Evolutionary conservation across 768 basidiomycete genomes (phyloP).

Genomic region (Lactifluus volemus): DNA sequence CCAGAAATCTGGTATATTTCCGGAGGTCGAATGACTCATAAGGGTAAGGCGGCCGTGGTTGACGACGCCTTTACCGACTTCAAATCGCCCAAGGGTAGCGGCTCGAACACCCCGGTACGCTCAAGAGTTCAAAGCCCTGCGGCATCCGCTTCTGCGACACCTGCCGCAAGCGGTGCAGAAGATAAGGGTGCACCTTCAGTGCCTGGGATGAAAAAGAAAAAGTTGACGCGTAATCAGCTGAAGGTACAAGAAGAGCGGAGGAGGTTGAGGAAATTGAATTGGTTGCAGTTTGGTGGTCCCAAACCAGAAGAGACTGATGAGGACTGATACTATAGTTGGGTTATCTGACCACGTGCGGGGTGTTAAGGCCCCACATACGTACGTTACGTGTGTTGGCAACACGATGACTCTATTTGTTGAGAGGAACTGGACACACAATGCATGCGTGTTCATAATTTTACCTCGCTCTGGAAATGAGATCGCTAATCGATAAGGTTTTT

Average conservation of each 20-base stretch:
- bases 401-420: constrained; percentile 1
- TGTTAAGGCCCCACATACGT: neutral
- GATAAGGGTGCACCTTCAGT: constrained; percentile 36
- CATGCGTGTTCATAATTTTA: constrained; percentile 5
- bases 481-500: constrained; percentile 15
- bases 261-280: constrained; percentile 67
- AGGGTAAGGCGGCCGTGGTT: constrained; percentile 79
- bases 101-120: constrained; percentile 57
- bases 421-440: neutral
- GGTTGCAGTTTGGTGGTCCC: constrained; percentile 76
- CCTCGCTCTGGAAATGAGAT: constrained; percentile 14
- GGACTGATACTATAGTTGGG: constrained; percentile 18
- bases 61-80: constrained; percentile 75
- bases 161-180: constrained; percentile 72
- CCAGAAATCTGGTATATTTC: constrained; percentile 96
- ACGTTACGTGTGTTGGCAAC: neutral
- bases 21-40: constrained; percentile 70
- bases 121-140: constrained; percentile 65
- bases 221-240: constrained; percentile 77
- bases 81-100: constrained; percentile 63
- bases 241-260: constrained; percentile 87
- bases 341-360: neutral
- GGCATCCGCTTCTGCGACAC: constrained; percentile 64
- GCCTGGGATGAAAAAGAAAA: constrained; percentile 76
- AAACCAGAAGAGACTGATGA: constrained; percentile 76